Evolutionary conservation across 140 eudicot genomes (phyloP).

Genomic region (Bidens hawaiensis): DNA sequence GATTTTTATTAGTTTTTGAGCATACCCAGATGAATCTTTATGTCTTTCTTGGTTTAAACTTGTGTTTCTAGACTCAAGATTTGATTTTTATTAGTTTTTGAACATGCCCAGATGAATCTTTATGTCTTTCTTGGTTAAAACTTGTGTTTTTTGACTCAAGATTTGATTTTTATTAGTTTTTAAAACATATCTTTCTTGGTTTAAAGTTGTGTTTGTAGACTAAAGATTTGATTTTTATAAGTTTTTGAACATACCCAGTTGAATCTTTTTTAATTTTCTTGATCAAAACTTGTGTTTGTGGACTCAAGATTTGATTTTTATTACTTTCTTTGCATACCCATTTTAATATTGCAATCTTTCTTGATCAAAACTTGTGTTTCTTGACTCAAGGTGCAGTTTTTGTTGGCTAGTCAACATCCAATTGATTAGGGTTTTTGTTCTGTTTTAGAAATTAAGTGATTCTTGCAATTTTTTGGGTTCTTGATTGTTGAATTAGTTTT

Average conservation of each 20-base stretch:
- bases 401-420: not conserved
- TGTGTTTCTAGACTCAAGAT: slow-evolving; percentile 2
- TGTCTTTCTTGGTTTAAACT: not conserved
- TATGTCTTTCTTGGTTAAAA: not conserved
- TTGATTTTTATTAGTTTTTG: slow-evolving; percentile 14
- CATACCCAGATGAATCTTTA: slow-evolving; percentile 14
- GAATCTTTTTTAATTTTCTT: too few species aligned
- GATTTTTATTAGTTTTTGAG: slow-evolving; percentile 9
- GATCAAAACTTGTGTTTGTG: too few species aligned
- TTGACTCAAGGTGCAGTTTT: slow-evolving; percentile 1
- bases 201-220: not conserved
- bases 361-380: too few species aligned
- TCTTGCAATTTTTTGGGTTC: not conserved
- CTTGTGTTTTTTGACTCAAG: not conserved
- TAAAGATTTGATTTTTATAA: slow-evolving; percentile 9
- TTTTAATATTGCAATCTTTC: too few species aligned
- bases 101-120: slow-evolving; percentile 10
- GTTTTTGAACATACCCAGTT: too few species aligned
- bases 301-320: too few species aligned
- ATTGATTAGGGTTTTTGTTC: slow-evolving; percentile 9
- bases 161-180: slow-evolving; percentile 13
- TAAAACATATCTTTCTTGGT: not conserved
- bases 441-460: not conserved
- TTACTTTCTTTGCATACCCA: too few species aligned
- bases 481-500: not conserved